Evolutionary conservation across 2,329 filamentous ascomycete species (phyloP).

Genomic region (Phymatotrichopsis omnivora): DNA sequence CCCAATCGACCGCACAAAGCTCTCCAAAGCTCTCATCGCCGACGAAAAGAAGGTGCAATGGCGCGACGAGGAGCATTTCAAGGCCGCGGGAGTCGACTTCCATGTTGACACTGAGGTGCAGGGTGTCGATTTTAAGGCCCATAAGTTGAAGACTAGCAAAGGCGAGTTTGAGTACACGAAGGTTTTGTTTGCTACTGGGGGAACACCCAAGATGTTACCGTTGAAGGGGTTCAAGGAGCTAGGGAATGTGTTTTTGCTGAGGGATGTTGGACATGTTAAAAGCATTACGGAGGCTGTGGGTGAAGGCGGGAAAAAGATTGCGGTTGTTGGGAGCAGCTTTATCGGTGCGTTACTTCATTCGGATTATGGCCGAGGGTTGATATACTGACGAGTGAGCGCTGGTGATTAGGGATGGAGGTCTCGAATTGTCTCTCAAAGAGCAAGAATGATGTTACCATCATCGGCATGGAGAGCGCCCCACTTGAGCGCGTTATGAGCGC

Average conservation of each 20-base stretch:
- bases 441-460: conserved; percentile 72
- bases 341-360: conserved; percentile 45
- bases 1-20: conserved; percentile 86
- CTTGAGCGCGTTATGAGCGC: conserved; percentile 78
- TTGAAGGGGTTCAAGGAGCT: conserved; percentile 78
- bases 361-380: neutral
- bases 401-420: conserved; percentile 64
- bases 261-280: conserved; percentile 66
- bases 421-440: conserved; percentile 65
- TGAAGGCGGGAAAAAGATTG: conserved; percentile 68
- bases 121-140: conserved; percentile 62
- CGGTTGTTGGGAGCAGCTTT: conserved; percentile 85
- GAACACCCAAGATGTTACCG: conserved; percentile 63
- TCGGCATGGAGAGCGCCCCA: conserved; percentile 80
- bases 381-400: conserved; percentile 3
- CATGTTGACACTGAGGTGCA: conserved; percentile 53
- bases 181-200: conserved; percentile 81
- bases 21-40: conserved; percentile 83
- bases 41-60: conserved; percentile 69
- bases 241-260: conserved; percentile 75
- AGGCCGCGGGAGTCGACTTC: conserved; percentile 48
- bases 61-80: conserved; percentile 69
- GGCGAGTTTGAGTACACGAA: conserved; percentile 70
- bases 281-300: conserved; percentile 70
- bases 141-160: conserved; percentile 64